Base-by-base conservation (phyloP, 2,329 filamentous ascomycete species). In the Mycosphaerella sp. region DNA sequence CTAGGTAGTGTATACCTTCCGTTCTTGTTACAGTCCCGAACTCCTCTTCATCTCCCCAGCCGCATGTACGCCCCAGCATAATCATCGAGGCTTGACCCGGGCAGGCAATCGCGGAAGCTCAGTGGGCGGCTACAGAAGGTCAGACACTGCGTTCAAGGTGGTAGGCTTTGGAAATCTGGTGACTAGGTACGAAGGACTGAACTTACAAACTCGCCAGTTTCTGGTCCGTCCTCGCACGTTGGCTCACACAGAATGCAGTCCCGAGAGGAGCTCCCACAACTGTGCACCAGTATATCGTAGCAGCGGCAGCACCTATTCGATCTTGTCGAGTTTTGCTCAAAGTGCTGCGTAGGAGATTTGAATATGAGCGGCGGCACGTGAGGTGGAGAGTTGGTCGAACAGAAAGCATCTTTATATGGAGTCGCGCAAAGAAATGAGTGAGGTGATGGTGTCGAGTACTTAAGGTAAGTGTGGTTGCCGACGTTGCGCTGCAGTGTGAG, bases 91-190 rank as follows among this genome's bases (percentile, higher is more conserved):
- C 63, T 62, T 46, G 67, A 69, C 41, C 65, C 59, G 21, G 65
- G 67, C 34, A 70, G 58, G 54, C 68, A 69, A 44, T 70, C 67
- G 21, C 68, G 62, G 57, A 69, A 70, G 59, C 66, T 68, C 34
- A 70, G 55, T 29, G 66, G 66, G 32, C 67, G 64, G 55, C 67
- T 69, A 44, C 8, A 23, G 46, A 23, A 44, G 11, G 36, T 54
- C 34, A 45, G 42, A n/a, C 12, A 44, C 29, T 40, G 40, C 46
- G 17, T 38, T 8, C 17, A 6, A 6, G 17, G 5, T 7, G 21
- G 32, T 38, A 11, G 46, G 34, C 51, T 43, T 51, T 31, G 11
- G n/a, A 10, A 48, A 10, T 1, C 6, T n/a, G 34, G 26, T 7
- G 26, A 29, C 26, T 29, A 6, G 21, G 21, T 21, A 21, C 2